Evolutionary conservation across 352 stramenopile genomes (phyloP).

Genomic region (Globisporangium emineosum): DNA sequence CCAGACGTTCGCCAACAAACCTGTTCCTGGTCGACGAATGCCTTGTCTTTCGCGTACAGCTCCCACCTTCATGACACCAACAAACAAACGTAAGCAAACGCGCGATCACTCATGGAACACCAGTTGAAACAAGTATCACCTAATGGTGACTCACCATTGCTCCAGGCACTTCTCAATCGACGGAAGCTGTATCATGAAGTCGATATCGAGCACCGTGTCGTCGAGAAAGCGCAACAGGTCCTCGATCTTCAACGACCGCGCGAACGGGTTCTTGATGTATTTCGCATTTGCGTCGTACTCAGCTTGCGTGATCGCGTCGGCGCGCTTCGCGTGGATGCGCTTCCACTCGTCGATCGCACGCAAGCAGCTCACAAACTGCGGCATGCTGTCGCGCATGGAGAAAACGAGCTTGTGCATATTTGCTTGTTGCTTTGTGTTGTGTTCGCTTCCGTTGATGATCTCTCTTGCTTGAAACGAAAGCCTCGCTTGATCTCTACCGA

Average conservation of each 20-base stretch:
- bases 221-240: conserved; percentile 69
- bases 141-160: conserved; percentile 38
- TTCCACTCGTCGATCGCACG: conserved; percentile 73
- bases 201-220: conserved; percentile 72
- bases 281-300: conserved; percentile 70
- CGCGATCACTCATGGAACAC: no score
- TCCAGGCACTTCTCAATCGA: conserved; percentile 80
- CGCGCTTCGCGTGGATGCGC: conserved; percentile 48
- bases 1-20: conserved; percentile 16
- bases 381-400: conserved; percentile 71
- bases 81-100: background rate
- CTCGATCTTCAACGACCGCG: conserved; percentile 55
- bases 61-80: conserved; percentile 30
- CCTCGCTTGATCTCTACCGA: no score
- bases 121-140: no score
- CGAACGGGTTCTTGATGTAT: conserved; percentile 72
- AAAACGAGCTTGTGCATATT: conserved; percentile 54
- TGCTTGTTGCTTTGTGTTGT: background rate
- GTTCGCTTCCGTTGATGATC: background rate
- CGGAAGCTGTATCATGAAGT: conserved; percentile 81
- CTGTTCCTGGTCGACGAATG: conserved; percentile 47
- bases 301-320: conserved; percentile 49
- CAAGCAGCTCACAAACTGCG: conserved; percentile 75
- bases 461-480: background rate
- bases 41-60: conserved; percentile 41